Base-by-base conservation (phyloP, 2,329 filamentous ascomycete genomes). In the Canariomyces notabilis region DNA sequence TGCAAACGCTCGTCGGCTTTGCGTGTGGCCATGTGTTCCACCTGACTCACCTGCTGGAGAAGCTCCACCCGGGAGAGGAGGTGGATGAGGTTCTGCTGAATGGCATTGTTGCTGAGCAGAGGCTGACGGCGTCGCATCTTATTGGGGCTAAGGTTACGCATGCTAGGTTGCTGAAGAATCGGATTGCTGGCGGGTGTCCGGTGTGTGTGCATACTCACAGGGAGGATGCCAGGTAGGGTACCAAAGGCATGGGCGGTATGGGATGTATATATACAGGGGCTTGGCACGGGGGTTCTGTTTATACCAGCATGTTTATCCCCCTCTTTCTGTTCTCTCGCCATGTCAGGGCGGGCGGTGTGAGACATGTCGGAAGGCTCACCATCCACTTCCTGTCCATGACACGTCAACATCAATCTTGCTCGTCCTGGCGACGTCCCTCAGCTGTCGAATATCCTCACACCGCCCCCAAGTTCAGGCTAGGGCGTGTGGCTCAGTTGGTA, bases 91-190 rank as follows among this genome's bases (percentile, higher is more conserved):
- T 72, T 21, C 69, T 68, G 2, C 59, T 64, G 42, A 38, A 42
- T 3, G 69, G 69, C 35, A 66, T 72, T 22, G 70, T 67, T 33
- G 68, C 72, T 29, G 69, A 66, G 14, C 62, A 67, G 9, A 63
- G 69, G 14, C 65, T 64, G 45, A 23, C 44, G 22, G 34, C 42
- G 33, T 21, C 37, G 21, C 75, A 77, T 6, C 74, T 83, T 46
- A 87, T 97, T 6, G 87, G 88, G 0, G 80, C 84, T 22, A 96
- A 96, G 67, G 89, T 95, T 21, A 93, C 87, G 53, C 87, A 89
- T 61, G 89, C 90, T 32, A 78, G 89, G 53, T 64, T 95, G 44
- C 67, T 95, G 49, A 76, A 82, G 55, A 85, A 90, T 58, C 80
- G 80, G 50, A 74, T 91, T 29, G 69, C 73, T 37, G 76, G 74